A percentile compares a stretch with the other conserved stretches of the same genome.
Conservation (phyloP, 2,329 filamentous ascomycete species). For the Botrytis hyacinthi region DNA sequence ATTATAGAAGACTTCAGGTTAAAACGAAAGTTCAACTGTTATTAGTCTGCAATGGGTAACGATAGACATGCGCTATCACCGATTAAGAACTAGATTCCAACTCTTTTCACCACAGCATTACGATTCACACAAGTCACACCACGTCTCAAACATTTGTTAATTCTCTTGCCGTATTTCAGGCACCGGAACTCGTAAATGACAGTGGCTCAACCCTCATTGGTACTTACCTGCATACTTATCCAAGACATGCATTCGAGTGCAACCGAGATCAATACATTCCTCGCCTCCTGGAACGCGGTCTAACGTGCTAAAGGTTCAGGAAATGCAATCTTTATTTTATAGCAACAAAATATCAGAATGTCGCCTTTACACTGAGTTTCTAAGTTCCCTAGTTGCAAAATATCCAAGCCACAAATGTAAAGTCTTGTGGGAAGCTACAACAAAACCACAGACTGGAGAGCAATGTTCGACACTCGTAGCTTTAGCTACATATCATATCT, state of each 20-base stretch:
- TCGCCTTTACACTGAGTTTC: too few relatives aligned
- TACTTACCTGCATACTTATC: background rate
- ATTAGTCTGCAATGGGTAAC: background rate
- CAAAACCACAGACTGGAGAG: too few relatives aligned
- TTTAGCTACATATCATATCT: background rate
- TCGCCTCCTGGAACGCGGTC: background rate
- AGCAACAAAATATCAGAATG: too few relatives aligned
- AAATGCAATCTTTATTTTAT: too few relatives aligned
- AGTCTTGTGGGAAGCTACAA: too few relatives aligned
- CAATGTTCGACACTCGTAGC: too few relatives aligned
- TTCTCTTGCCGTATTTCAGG: background rate
- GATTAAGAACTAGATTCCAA: background rate
- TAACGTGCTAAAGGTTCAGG: background rate
- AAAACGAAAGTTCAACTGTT: fast-evolving
- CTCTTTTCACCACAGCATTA: background rate
- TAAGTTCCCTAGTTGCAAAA: too few relatives aligned
- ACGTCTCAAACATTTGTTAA: background rate
- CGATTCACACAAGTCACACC: background rate
- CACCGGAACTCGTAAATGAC: background rate
- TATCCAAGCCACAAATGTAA: too few relatives aligned
- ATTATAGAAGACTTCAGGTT: background rate
- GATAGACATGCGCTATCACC: background rate
- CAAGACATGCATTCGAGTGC: background rate
- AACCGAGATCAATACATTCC: background rate
- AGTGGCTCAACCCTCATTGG: background rate